Base-by-base conservation (phyloP, 148 eudicot species). In the Polygonum maritimum region DNA sequence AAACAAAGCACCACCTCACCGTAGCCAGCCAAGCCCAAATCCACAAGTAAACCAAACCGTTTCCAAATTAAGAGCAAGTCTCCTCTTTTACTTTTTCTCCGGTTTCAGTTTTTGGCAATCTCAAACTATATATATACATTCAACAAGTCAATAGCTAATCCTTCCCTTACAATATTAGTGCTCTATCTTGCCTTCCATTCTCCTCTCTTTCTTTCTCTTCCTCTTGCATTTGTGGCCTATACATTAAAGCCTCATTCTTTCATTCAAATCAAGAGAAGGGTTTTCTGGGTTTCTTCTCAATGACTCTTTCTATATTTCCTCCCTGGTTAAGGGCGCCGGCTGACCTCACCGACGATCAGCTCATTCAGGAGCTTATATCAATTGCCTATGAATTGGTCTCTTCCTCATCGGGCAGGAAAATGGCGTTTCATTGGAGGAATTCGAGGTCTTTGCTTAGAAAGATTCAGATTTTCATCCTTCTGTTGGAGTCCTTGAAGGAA, bases 291-390 rank as follows among this genome's bases (percentile, higher is more conserved):
- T 60, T 60, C 67, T 26, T 62, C 16, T 22, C 15, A 35, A 81
- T 94, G 98, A 86, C 98, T 1, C 85, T 88, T 91, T 41, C 86
- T 91, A 40, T 67, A 35, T 92, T 88, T 70, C 85, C 97, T 62
- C 86, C 97, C 47, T 69, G 87, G 2, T 87, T 94, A 79, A 77
- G 92, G 31, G 91, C 87, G 51, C 98, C 98, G 69, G 90, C 85
- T 73, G 87, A 92, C 86, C 87, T 90, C 11, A 76, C 86, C 1
- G 86, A 84, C 67, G 85, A 71, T 5, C 84, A 85, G 49, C 78
- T 94, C n/a, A 51, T 92, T 13, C 83, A 81, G 45, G 84, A 90
- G 15, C 47, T 94, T 58, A 80, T 70, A 31, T 82, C 83, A 7
- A 79, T 92, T 8, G 80, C 89, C 1, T 47, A 82, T 10, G 95